Percentiles rank a stretch among this genome's conserved stretches.
These are phyloP conservation scores for Scheffersomyces ergatensis DNA, from an alignment of 805 yeast genomes.

Conservation along the genomic window DNA sequence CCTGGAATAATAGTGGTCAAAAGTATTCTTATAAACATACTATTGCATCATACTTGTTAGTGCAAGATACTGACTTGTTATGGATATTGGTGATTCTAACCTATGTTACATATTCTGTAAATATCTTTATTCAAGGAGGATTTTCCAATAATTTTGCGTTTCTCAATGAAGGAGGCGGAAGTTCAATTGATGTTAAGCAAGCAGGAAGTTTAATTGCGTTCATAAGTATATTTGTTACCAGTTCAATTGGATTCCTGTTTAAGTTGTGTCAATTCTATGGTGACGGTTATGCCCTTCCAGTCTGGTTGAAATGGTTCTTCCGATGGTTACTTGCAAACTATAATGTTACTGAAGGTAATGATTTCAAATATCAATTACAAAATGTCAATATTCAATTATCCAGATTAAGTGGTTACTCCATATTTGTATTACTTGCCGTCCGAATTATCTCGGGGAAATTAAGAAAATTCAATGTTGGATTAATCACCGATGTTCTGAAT, in stretches of 20 bases:
- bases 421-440: slow-evolving; percentile 23
- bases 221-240: slow-evolving; percentile 43
- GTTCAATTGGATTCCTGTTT: slow-evolving; percentile 48
- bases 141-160: slow-evolving; percentile 17
- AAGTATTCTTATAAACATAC: slow-evolving; percentile 50
- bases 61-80: slow-evolving; percentile 23
- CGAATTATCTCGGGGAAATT: slow-evolving; percentile 26
- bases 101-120: slow-evolving; percentile 20
- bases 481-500: slow-evolving; percentile 32
- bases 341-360: slow-evolving; percentile 3
- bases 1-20: slow-evolving; percentile 92
- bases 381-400: slow-evolving; percentile 23
- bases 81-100: slow-evolving; percentile 52
- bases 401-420: slow-evolving; percentile 17
- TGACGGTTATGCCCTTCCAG: slow-evolving; percentile 56
- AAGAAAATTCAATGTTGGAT: slow-evolving; percentile 20
- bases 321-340: slow-evolving; percentile 23
- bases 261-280: slow-evolving; percentile 52
- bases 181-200: slow-evolving; percentile 10
- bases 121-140: slow-evolving; percentile 23
- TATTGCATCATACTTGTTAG: slow-evolving; percentile 41
- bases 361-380: slow-evolving; percentile 16
- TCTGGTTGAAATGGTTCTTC: slow-evolving; percentile 21
- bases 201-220: slow-evolving; percentile 38
- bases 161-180: slow-evolving; percentile 1